These are phyloP conservation scores for Malassezia brasiliensis DNA, from an alignment of 1,284 basidiomycete species.

Conservation along the genomic window DNA sequence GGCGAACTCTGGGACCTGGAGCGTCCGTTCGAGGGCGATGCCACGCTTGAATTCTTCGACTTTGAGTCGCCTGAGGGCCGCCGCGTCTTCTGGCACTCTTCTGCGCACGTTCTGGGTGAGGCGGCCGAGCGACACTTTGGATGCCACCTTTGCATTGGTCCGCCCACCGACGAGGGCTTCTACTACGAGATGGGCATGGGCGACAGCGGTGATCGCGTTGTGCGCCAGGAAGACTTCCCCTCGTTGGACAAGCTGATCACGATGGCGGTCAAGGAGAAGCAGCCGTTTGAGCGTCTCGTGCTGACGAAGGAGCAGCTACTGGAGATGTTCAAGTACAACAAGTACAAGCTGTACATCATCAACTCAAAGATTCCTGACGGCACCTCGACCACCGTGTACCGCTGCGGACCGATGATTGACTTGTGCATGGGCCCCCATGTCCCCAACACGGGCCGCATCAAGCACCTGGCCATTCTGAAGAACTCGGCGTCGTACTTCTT, in stretches of 20 bases:
- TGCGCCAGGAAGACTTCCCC: conserved; percentile 64
- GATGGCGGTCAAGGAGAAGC: conserved; percentile 85
- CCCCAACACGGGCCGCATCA: conserved; percentile 94
- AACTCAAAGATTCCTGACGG: conserved; percentile 92
- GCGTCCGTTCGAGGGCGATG: conserved; percentile 74
- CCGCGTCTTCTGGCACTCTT: conserved; percentile 95
- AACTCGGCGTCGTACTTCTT: conserved; percentile 98
- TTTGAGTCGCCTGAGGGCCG: conserved; percentile 86
- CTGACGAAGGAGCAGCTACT: conserved; percentile 86
- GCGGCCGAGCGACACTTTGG: conserved; percentile 93
- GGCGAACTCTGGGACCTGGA: conserved; percentile 88
- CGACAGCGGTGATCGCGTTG: conserved; percentile 38
- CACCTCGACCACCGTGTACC: conserved; percentile 92
- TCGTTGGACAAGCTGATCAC: conserved; percentile 80
- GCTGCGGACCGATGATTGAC: conserved; percentile 97
- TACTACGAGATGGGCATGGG: conserved; percentile 85
- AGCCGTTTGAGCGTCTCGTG: conserved; percentile 88
- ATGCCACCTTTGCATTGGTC: conserved; percentile 92
- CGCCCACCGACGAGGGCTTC: conserved; percentile 95
- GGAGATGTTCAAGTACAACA: conserved; percentile 99
- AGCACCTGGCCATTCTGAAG: conserved; percentile 55
- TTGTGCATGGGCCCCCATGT: conserved; percentile 95
- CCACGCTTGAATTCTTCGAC: conserved; percentile 75
- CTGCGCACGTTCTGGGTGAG: conserved; percentile 97
- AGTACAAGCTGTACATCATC: conserved; percentile 95